Evolutionary conservation across 768 basidiomycete species (phyloP).

Genomic region (Gymnopilus junonius): DNA sequence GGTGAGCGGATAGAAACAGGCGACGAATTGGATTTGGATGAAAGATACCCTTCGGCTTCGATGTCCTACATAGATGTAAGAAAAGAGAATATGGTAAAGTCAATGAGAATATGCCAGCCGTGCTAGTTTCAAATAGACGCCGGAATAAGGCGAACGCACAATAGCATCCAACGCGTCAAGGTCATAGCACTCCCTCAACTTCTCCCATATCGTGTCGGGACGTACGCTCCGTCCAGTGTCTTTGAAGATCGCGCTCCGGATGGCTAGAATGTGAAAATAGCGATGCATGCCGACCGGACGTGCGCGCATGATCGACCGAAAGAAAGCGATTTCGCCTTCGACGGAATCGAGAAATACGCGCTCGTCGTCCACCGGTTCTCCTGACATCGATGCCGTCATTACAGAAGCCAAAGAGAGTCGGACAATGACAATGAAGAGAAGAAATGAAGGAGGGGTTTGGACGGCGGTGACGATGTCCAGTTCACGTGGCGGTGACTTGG

Average conservation of each 20-base stretch:
- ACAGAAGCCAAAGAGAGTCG: not conserved
- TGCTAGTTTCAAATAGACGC: not conserved
- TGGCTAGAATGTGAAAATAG: conserved; percentile 79
- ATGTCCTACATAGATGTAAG: conserved; percentile 37
- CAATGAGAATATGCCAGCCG: not conserved
- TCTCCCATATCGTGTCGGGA: conserved; percentile 74
- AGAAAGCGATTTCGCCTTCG: conserved; percentile 86
- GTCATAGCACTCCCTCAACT: conserved; percentile 73
- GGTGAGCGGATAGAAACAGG: conserved; percentile 65
- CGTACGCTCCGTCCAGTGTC: conserved; percentile 68
- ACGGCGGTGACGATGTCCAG: not conserved
- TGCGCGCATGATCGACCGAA: conserved; percentile 79
- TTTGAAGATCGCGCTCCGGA: conserved; percentile 71
- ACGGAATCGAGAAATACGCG: conserved; percentile 66
- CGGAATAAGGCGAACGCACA: conserved; percentile 43
- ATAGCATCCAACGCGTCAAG: conserved; percentile 75
- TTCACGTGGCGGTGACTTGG: not conserved
- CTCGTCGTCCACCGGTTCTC: conserved; percentile 25
- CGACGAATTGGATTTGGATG: conserved; percentile 33
- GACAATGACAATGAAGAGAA: not conserved
- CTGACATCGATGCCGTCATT: conserved; percentile 28
- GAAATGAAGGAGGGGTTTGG: not conserved
- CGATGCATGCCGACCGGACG: conserved; percentile 85
- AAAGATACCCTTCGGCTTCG: conserved; percentile 40
- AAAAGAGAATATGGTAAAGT: not conserved